Base-by-base conservation (phyloP, 1,284 basidiomycete species). In the Puccinia polysora region DNA sequence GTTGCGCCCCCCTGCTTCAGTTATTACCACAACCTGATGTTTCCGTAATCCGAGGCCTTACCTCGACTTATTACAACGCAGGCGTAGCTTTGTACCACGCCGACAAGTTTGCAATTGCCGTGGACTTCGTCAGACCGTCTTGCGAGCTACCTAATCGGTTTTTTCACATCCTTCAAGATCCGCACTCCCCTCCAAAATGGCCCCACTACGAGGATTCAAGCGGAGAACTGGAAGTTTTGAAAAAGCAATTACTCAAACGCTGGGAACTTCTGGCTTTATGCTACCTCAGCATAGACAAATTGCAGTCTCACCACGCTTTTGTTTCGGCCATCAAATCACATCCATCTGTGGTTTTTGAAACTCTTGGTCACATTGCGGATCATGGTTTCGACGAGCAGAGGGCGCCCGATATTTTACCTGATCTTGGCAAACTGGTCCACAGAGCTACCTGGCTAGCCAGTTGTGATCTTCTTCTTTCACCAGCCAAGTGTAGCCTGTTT, bases 201-300 rank as follows among this genome's bases (percentile, higher is more conserved):
- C 25, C 38, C 18, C 25, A 43, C 6, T 72, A 52, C 49, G 52
- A 63, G n/a, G 69, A 72, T 53, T 5, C 20, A 20, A 64, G 64
- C 43, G 45, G 58, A 36, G 58, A 59, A 50, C 36, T 72, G 10
- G 49, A 72, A 60, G 50, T 43, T 3, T 28, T 72, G 50, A 59
- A 50, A 36, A 38, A 25, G 5, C 69, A 72, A 18, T 30, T 72
- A 14, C 59, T 64, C 18, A 63, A 64, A 20, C 58, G 69, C 38
- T 72, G 69, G 69, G 69, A 72, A 64, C 58, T 72, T 34, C 52
- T 72, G 15, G 69, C 69, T 18, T 23, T 72, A 40, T 72, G 69
- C 52, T 55, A 72, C 43, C 60, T 72, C 14, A n/a, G 23, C 15
- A 72, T 50, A 28, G 45, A 72, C 47, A 52, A 45, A 45, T 47